Base-by-base conservation (phyloP, 345 rosid species). In the Eucalyptus albens region DNA sequence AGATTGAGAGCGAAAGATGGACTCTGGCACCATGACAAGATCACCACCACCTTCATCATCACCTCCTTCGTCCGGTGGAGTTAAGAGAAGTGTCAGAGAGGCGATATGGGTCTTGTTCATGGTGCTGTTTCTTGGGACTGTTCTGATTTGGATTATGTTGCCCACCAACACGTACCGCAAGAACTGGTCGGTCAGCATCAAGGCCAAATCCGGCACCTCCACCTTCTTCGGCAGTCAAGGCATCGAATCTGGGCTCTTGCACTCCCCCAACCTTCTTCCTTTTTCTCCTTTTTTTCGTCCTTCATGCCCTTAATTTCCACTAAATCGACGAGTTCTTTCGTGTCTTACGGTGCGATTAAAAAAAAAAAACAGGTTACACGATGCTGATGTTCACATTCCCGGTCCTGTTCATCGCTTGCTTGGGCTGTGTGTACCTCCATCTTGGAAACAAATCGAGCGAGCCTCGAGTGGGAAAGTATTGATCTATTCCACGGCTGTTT, bases 151-250 rank as follows among this genome's bases (percentile, higher is more conserved):
- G 99, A 90, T 94, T 89, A 89, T 97, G 95, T 89, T 88, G 92
- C 95, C 99, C 60, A 95, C 98, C 77, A 91, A 89, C 82, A 94
- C 94, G 10, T 97, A 90, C 89, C 86, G 87, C 86, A 80, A 60
- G 22, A 59, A 60, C 33, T 96, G 97, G 98, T 49, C 44, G 85
- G 93, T 91, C 50, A 22, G 47, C 51, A 80, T 97, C 93, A 89
- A 91, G 69, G 29, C 88, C 53, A 91, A 95, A 88, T 62, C 90
- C 53, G 86, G 89, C 42, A 17, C 77, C 40, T 94, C 97, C 8
- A 94, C 93, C 6, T 96, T 87, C 90, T 91, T 96, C 59, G 97
- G 98, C 87, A 82, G 50, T 50, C 93, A 96, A 93, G 99, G 98
- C 94, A 72, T 26, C 21, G 40, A 59, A 19, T 45, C 17, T n/a